Evolutionary conservation across 192 early-diverging fungal genomes (phyloP).

Genomic region (Gamsiella multidivaricata): DNA sequence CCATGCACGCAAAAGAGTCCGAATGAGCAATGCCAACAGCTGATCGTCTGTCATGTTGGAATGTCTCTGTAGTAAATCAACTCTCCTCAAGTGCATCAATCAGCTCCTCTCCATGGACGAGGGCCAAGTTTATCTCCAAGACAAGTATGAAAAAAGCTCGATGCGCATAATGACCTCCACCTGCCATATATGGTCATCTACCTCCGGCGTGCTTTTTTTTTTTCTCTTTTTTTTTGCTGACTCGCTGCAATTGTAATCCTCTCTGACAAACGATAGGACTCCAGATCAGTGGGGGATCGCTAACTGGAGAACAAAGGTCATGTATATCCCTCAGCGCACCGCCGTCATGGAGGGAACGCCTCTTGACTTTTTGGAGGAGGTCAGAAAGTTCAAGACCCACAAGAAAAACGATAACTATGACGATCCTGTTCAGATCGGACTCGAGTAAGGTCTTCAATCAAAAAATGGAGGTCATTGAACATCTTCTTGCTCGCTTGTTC

Average conservation of each 20-base stretch:
- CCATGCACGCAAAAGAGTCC: too few relatives aligned
- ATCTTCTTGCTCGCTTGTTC: constrained; percentile 14
- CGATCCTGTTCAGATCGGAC: constrained; percentile 66
- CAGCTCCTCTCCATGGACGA: constrained; percentile 74
- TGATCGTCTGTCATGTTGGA: neutral
- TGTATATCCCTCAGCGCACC: constrained; percentile 88
- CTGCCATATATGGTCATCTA: constrained; percentile 24
- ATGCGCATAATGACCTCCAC: neutral
- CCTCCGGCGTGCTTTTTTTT: constrained; percentile 6
- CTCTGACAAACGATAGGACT: constrained; percentile 16
- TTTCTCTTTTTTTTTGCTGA: neutral
- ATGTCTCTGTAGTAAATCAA: constrained; percentile 72
- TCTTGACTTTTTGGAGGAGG: constrained; percentile 70
- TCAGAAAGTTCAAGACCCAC: constrained; percentile 66
- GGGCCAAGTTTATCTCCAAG: constrained; percentile 64
- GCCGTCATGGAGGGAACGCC: constrained; percentile 80
- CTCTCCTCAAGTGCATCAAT: constrained; percentile 85
- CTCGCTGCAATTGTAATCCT: too few relatives aligned
- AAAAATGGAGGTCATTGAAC: too few relatives aligned
- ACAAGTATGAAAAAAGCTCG: constrained; percentile 49
- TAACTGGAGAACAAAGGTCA: constrained; percentile 78
- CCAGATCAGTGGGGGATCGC: constrained; percentile 71
- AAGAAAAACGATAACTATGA: constrained; percentile 43
- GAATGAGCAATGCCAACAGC: too few relatives aligned
- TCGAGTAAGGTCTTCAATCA: constrained; percentile 5